Evolutionary conservation across 768 basidiomycete genomes (phyloP), one percentile per base, ranked within the genome.

Genomic region (Boletus pseudopeckii): DNA sequence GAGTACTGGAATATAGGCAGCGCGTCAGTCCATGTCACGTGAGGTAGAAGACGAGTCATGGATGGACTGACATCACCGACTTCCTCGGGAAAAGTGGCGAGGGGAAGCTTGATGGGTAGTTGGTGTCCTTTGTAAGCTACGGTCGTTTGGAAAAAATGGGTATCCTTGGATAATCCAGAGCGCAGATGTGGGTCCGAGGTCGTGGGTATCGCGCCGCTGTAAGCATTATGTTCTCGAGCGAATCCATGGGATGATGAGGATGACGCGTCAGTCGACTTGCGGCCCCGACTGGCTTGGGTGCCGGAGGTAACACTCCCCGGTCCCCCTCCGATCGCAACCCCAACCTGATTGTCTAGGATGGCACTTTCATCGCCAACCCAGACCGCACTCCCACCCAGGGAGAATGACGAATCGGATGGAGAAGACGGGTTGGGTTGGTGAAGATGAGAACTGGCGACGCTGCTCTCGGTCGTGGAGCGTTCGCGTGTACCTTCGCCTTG

Each of bases 1-100:
- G 94, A 97, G 71, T 93, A 98, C 95, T 98, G 65, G 50, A 1
- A 18, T 36, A 41, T 22, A 36, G 49, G 45, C 34, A 22, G 49
- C 38, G 28, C 39, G 42, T 65, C 49, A 71, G 58, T 50, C 22
- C 18, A 28, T 4, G 44, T 26, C 43, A 34, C n/a, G 20, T 15
- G 17, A 49, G 13, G 18, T 36, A 40, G 49, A 48, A 24, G 18
- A 20, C 15, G 17, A 41, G 10, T 45, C 43, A 32, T 42, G 75
- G 71, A 32, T 42, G 75, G 71, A 77, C 84, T 67, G 67, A 98
- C 96, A 71, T 98, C 95, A 42, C 97, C 95, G 52, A 99, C 92
- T 77, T 99, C 97, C 69, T 95, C 92, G 0, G 90, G 81, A 67
- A 97, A 98, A 2, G 87, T 89, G 18, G 84, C 82, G 43, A 97